Evolutionary conservation across 805 yeast species (phyloP).

Genomic region (Yamadazyma takamatsuzukensis): DNA sequence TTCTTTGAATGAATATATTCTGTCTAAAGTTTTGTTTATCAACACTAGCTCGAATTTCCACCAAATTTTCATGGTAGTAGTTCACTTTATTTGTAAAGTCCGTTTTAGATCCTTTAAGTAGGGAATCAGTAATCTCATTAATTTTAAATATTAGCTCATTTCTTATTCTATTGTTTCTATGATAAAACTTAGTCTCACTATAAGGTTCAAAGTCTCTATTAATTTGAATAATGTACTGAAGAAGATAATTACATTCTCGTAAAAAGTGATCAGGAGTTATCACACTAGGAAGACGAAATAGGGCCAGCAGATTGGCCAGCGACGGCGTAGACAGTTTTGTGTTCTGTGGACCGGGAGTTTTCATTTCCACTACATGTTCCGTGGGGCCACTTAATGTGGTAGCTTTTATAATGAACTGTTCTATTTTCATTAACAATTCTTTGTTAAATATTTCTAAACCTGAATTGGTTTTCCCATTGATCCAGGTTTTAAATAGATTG

Average conservation of each 20-base stretch:
- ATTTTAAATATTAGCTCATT: conserved; percentile 26
- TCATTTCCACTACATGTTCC: neutral
- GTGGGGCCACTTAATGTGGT: conserved; percentile 20
- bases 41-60: conserved; percentile 18
- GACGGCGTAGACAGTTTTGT: neutral
- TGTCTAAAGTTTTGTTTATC: conserved; percentile 23
- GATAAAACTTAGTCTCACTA: conserved; percentile 10
- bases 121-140: conserved; percentile 30
- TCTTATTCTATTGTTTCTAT: conserved; percentile 17
- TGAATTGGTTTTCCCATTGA: conserved; percentile 27
- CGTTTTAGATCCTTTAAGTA: conserved; percentile 19
- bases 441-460: conserved; percentile 34
- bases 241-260: conserved; percentile 32
- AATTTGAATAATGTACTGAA: conserved; percentile 31
- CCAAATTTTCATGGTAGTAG: conserved; percentile 16
- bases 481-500: conserved; percentile 41
- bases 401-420: conserved; percentile 37
- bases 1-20: conserved; percentile 9
- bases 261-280: conserved; percentile 31
- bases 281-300: conserved; percentile 5
- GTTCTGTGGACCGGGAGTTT: conserved; percentile 1
- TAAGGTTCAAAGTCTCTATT: conserved; percentile 22
- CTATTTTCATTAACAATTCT: conserved; percentile 27
- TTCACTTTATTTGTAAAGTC: conserved; percentile 23
- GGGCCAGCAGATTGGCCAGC: neutral